Evolutionary conservation across 257 asterid genomes (phyloP), one percentile per base, ranked within the genome.

Genomic region (Pogostemon cablin): DNA sequence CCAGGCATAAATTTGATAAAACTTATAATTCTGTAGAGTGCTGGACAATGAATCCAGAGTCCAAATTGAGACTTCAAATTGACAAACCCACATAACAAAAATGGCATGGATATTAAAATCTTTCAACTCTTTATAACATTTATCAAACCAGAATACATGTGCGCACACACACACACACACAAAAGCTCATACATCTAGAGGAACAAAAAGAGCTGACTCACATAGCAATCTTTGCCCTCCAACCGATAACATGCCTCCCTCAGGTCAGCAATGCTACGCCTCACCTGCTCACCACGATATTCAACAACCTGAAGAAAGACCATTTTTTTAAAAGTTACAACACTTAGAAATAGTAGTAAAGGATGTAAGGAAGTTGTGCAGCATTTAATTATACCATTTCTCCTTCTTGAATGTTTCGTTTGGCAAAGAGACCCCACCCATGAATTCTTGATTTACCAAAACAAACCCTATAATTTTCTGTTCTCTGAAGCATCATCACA

Each of bases 361-460:
- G 55, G 66, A 68, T 34, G 9, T 7, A 56, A 6, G 35, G 38
- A 25, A 42, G 40, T 37, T 47, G 12, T 17, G 40, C 57, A 78
- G 38, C 32, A 70, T 66, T 43, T 67, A 38, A 20, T 48, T 69
- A 47, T 86, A 95, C 99, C 99, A 95, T 91, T 69, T 91, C 90
- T 67, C 98, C 98, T 84, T 88, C 97, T 80, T 83, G 96, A 69
- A 95, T 88, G 80, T 66, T 91, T 71, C 86, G 72, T 70, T 90
- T 82, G 60, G 98, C 98, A 86, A 91, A 95, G 75, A 95, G 98
- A 72, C 99, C 99, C 98, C 99, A 95, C 63, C 98, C 99, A 79
- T 95, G 99, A 67, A 95, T 88, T 79, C 97, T 85, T 62, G 99
- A 95, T 86, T 88, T 95, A 72, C 99, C 99, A 62, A 95, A 95